Conservation (phyloP, 306 rosid species). For the Begonia masoniana region DNA sequence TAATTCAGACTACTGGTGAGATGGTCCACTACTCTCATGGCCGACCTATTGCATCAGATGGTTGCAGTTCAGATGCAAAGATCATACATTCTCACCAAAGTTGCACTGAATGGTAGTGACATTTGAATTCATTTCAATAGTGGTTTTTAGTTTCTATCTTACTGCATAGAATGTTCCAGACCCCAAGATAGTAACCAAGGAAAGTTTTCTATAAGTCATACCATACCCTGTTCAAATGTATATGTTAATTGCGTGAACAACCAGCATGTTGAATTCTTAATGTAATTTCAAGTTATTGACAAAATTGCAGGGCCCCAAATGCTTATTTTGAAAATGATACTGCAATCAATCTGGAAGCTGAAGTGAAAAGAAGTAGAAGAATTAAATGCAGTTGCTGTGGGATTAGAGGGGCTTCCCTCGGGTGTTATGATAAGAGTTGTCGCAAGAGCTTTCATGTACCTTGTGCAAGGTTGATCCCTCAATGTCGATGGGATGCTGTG, state of each 20-base stretch:
- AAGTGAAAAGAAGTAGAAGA: constrained; percentile 68
- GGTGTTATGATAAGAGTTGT: constrained; percentile 75
- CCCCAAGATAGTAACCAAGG: too few relatives aligned
- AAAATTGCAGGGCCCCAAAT: constrained; percentile 72
- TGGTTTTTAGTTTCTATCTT: too few relatives aligned
- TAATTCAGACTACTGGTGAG: constrained; percentile 62
- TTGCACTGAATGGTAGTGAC: constrained; percentile 78
- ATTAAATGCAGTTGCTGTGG: constrained; percentile 84
- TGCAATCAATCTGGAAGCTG: constrained; percentile 83
- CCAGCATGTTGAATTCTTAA: too few relatives aligned
- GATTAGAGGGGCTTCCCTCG: constrained; percentile 78
- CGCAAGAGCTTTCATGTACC: constrained; percentile 86
- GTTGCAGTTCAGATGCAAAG: constrained; percentile 29
- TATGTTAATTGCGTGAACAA: background rate
- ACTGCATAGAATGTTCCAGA: too few relatives aligned
- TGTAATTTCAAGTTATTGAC: background rate
- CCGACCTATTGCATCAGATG: constrained; percentile 40
- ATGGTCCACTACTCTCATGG: constrained; percentile 54
- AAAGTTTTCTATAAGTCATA: too few relatives aligned
- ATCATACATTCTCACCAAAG: constrained; percentile 72
- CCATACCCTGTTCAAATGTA: background rate
- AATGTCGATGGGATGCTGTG: constrained; percentile 91
- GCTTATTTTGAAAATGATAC: constrained; percentile 63
- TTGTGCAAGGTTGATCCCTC: constrained; percentile 71
- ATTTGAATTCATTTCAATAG: too few relatives aligned